Base-by-base conservation (phyloP, 2,329 filamentous ascomycete species). In the Myrmaecium sp. region DNA sequence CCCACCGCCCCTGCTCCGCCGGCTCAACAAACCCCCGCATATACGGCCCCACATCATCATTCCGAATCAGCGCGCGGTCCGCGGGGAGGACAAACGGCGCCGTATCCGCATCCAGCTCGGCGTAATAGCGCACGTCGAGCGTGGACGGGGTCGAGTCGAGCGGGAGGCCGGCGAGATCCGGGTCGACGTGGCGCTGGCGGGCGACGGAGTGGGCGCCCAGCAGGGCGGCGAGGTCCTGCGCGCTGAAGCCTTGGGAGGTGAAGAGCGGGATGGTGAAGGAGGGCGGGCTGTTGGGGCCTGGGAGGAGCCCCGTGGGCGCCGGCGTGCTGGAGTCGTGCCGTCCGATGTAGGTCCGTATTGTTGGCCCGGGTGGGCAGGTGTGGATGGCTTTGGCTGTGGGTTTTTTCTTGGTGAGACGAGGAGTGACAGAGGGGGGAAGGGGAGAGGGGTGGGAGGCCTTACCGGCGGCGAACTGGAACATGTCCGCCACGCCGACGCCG, bases 181-280 rank as follows among this genome's bases (percentile, higher is more conserved):
- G 31, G 34, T 64, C 53, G 28, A 58, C 52, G 32, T 57, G 57
- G 28, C 49, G 52, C 36, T 69, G 63, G 34, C 50, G 54, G 5
- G 58, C 55, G 5, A 55, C 49, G 3, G 57, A 57, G 41, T 70
- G 66, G 0, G 66, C 64, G 28, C 66, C 66, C 3, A 69, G 37
- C 2, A 70, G 55, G 2, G 66, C 64, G 2, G 62, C 57, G 3
- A 69, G 53, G 27, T 66, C 64, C 15, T 45, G 43, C 1, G 60
- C 43, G 6, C 44, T 46, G 44, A 69, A 60, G 3, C 62, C 62
- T 44, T 68, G 67, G 33, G 52, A 53, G 16, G 38, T 31, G 41
- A 67, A 69, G 5, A 64, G 47, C 3, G 46, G 35, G 29, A 66
- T 51, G 21, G 66, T 46, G 8, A 42, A 46, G 17, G 57, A 45